Conservation (phyloP, 2,329 filamentous ascomycete genomes). For the Neoascochyta sp. region DNA sequence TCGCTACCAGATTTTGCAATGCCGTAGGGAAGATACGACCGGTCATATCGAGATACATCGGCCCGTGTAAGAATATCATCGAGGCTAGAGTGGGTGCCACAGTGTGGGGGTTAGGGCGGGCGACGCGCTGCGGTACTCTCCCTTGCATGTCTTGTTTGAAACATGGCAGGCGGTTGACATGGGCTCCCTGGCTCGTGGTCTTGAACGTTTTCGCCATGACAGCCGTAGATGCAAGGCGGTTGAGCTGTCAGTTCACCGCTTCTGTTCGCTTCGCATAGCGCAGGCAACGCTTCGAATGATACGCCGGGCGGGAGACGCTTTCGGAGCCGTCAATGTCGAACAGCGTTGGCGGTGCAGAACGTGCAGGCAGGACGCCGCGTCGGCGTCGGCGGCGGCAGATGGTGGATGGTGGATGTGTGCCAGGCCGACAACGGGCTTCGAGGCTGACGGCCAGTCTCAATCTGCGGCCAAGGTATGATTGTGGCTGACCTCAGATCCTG, state of each 20-base stretch:
- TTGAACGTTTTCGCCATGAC: slow-evolving; percentile 9
- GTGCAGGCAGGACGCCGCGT: too few species aligned
- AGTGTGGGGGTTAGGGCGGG: slow-evolving; percentile 6
- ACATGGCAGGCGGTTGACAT: slow-evolving; percentile 7
- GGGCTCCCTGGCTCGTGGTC: slow-evolving; percentile 10
- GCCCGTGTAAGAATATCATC: too few species aligned
- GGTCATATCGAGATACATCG: slow-evolving; percentile 8
- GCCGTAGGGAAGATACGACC: slow-evolving; percentile 6
- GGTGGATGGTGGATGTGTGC: too few species aligned
- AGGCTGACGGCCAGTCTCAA: slow-evolving; percentile 15
- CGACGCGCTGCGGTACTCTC: slow-evolving; percentile 9
- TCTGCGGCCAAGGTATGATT: slow-evolving; percentile 21
- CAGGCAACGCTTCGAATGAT: slow-evolving; percentile 14
- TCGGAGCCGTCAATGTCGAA: slow-evolving; percentile 17
- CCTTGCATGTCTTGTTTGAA: slow-evolving; percentile 14
- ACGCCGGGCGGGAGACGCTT: slow-evolving; percentile 8
- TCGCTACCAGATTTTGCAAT: slow-evolving; percentile 9
- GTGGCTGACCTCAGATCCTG: slow-evolving; percentile 20
- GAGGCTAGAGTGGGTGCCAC: slow-evolving; percentile 5
- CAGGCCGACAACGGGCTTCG: slow-evolving; percentile 7
- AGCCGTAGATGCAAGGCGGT: slow-evolving; percentile 15
- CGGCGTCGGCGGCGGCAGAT: too few species aligned
- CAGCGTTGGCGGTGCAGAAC: slow-evolving; percentile 23
- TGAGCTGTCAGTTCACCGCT: slow-evolving; percentile 16
- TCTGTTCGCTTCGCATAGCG: slow-evolving; percentile 12